A percentile compares a stretch with the other conserved stretches of the same genome.
Conservation (phyloP, 148 eudicot species). For the Persicaria maculosa region DNA sequence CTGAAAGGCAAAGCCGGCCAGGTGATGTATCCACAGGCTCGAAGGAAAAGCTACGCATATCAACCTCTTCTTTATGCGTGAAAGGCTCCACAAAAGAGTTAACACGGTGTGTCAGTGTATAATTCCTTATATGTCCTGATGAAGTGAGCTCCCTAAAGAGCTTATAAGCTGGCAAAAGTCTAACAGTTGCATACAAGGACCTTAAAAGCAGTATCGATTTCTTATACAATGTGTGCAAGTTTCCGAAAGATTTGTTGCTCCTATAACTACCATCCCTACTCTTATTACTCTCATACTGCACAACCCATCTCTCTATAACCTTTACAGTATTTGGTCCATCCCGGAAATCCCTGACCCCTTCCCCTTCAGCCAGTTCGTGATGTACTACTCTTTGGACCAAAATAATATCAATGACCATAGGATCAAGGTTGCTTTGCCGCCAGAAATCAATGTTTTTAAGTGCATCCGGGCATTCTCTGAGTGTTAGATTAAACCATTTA, state of each 20-base stretch:
- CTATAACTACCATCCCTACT: constrained; percentile 32
- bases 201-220: constrained; percentile 66
- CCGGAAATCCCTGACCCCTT: constrained; percentile 26
- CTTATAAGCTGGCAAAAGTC: constrained; percentile 85
- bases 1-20: constrained; percentile 76
- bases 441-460: constrained; percentile 78
- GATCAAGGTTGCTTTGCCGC: constrained; percentile 75
- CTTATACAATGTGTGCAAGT: constrained; percentile 57
- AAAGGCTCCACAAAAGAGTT: constrained; percentile 77
- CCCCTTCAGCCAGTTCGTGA: constrained; percentile 41
- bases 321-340: constrained; percentile 34
- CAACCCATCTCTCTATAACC: constrained; percentile 91
- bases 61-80: constrained; percentile 66
- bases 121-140: constrained; percentile 50
- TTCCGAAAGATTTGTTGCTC: constrained; percentile 47
- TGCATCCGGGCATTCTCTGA: constrained; percentile 80
- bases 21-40: constrained; percentile 75
- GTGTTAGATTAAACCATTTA: constrained; percentile 85
- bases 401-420: constrained; percentile 82
- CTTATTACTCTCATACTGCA: constrained; percentile 66
- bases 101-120: constrained; percentile 60
- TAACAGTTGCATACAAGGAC: constrained; percentile 63
- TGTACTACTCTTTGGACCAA: constrained; percentile 38
- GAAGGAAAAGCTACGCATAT: constrained; percentile 63
- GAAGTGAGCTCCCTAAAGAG: constrained; percentile 70